phyloP scores from a whole-genome alignment of 208 protist species.

The Leptomonas seymouri region DNA sequence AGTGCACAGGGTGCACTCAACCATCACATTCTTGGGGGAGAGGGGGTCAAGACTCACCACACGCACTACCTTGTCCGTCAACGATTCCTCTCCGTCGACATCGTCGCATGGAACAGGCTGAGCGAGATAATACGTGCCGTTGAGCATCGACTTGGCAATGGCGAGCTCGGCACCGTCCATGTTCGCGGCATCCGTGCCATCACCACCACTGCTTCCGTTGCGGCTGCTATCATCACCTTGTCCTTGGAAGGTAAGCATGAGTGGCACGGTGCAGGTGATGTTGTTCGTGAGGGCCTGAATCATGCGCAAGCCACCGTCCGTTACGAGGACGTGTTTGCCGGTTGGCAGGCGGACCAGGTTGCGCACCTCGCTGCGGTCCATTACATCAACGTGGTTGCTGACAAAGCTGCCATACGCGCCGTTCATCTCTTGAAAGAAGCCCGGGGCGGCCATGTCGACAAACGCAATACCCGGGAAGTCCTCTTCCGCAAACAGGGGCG shows the following conservation, averaged over 20 bases:
- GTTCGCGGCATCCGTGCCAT: slow-evolving; percentile 11
- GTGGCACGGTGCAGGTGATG: slow-evolving; percentile 33
- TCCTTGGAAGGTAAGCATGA: slow-evolving; percentile 29
- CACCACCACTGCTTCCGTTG: neutral
- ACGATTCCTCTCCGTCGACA: slow-evolving; percentile 33
- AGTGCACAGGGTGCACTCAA: slow-evolving; percentile 49
- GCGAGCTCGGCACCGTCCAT: slow-evolving; percentile 48
- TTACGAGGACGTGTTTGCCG: slow-evolving; percentile 82
- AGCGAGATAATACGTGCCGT: slow-evolving; percentile 63
- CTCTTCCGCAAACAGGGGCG: slow-evolving; percentile 77
- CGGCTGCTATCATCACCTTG: neutral
- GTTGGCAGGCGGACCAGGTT: slow-evolving; percentile 82
- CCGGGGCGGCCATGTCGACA: slow-evolving; percentile 58
- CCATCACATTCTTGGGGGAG: slow-evolving; percentile 50
- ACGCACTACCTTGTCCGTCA: slow-evolving; percentile 75
- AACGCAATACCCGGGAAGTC: slow-evolving; percentile 85
- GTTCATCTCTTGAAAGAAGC: slow-evolving; percentile 59
- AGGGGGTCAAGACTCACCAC: slow-evolving; percentile 61
- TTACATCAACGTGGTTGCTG: slow-evolving; percentile 85
- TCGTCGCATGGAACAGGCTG: slow-evolving; percentile 60
- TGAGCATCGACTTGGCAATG: slow-evolving; percentile 46
- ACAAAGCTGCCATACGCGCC: slow-evolving; percentile 85
- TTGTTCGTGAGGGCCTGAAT: slow-evolving; percentile 67
- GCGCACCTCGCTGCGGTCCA: slow-evolving; percentile 83
- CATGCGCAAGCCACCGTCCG: slow-evolving; percentile 81